Percentiles rank a stretch among this genome's conserved stretches.
These are phyloP conservation scores for Capsicum pubescens DNA, from an alignment of 257 asterid species.

Conservation along the genomic window DNA sequence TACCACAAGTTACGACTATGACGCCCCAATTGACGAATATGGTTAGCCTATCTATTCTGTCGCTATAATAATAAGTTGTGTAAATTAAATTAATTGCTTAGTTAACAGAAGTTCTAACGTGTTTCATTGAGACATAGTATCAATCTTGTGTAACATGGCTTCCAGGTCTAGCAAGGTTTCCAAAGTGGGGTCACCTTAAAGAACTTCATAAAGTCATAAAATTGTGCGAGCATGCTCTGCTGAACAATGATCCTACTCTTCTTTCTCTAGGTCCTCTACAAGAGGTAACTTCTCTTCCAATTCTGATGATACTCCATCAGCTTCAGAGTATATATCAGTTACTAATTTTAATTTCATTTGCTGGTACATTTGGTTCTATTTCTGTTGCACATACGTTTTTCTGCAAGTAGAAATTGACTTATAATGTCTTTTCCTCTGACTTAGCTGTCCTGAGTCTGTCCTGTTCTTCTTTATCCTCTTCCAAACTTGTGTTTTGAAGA, in stretches of 20 bases:
- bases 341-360: background rate
- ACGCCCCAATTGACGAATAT: conserved; percentile 97
- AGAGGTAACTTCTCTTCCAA: conserved; percentile 57
- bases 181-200: conserved; percentile 95
- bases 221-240: conserved; percentile 68
- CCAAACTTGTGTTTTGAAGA: background rate
- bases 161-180: conserved; percentile 82
- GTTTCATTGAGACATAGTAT: conserved; percentile 21
- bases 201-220: conserved; percentile 87
- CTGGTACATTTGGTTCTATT: background rate
- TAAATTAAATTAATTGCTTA: background rate
- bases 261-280: conserved; percentile 72
- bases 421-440: background rate
- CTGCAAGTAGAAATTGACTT: background rate
- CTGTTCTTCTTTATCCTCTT: background rate
- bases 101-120: conserved; percentile 3
- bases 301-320: too few species aligned
- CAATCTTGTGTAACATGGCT: conserved; percentile 36
- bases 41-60: conserved; percentile 46
- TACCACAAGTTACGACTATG: conserved; percentile 93
- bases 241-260: conserved; percentile 53
- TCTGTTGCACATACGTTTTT: background rate
- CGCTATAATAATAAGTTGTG: background rate
- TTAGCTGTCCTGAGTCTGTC: conserved; percentile 8
- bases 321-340: too few species aligned